phyloP scores from a whole-genome alignment of 257 asterid species.

The Lavandula angustifolia region DNA sequence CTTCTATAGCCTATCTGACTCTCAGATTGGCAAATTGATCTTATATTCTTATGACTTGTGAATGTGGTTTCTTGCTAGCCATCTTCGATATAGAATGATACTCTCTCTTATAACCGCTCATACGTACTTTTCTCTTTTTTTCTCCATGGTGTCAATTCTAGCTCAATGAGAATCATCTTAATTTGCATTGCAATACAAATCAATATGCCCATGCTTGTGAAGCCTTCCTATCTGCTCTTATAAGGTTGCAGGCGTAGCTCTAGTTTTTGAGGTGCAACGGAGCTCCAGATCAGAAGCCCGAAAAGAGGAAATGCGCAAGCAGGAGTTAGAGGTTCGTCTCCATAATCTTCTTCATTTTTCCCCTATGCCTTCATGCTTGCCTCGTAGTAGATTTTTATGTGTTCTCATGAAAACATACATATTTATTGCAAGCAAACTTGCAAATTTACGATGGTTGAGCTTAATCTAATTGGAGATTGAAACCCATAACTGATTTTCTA shows the following conservation, averaged over 20 bases:
- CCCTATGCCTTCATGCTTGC: neutral
- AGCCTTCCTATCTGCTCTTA: constrained; percentile 15
- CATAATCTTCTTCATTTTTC: neutral
- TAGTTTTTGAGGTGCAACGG: constrained; percentile 80
- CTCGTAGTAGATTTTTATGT: too few species aligned
- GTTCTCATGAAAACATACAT: neutral
- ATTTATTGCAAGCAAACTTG: neutral
- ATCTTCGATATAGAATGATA: too few species aligned
- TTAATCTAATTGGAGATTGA: neutral
- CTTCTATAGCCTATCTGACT: too few species aligned
- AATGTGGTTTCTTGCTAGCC: too few species aligned
- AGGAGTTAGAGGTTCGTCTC: constrained; percentile 61
- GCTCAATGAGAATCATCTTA: too few species aligned
- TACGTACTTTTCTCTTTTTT: too few species aligned
- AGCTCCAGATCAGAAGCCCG: constrained; percentile 82
- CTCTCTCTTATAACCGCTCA: too few species aligned
- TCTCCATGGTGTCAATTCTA: too few species aligned
- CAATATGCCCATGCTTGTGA: neutral
- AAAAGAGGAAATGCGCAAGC: constrained; percentile 71
- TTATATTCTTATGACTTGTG: too few species aligned
- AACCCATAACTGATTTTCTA: neutral
- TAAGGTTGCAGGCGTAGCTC: constrained; percentile 77
- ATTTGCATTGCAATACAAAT: too few species aligned
- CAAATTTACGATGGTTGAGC: constrained; percentile 4
- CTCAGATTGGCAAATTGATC: too few species aligned